These are phyloP conservation scores for Narthecium ossifragum DNA, from an alignment of 106 monocot genomes.

Conservation along the genomic window DNA sequence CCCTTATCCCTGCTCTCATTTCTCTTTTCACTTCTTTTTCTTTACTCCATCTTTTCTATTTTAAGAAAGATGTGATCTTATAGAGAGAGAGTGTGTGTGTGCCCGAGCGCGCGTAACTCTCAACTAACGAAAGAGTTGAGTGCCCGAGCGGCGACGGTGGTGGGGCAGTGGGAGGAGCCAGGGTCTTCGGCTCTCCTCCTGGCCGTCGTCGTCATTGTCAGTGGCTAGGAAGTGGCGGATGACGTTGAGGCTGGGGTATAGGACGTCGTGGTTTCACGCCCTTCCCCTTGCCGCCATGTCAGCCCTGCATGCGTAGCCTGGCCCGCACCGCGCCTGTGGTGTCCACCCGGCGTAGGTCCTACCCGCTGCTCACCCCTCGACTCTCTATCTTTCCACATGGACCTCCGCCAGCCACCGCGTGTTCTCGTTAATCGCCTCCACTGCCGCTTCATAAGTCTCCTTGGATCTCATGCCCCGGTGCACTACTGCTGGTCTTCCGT, in stretches of 20 bases:
- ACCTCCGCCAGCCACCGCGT: slow-evolving; percentile 70
- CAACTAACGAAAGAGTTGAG: background rate
- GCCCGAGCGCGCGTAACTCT: background rate
- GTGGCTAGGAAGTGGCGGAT: slow-evolving; percentile 10
- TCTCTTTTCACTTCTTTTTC: background rate
- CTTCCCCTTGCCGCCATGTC: slow-evolving; percentile 8
- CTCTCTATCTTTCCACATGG: slow-evolving; percentile 70
- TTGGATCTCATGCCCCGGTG: background rate
- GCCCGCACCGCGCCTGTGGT: slow-evolving; percentile 43
- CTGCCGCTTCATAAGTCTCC: slow-evolving; percentile 26
- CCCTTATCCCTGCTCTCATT: background rate
- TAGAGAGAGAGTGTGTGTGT: background rate
- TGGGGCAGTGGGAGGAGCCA: background rate
- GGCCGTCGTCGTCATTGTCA: background rate
- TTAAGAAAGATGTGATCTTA: background rate
- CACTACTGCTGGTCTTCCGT: too few species aligned
- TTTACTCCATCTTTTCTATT: background rate
- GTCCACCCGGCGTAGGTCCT: slow-evolving; percentile 49
- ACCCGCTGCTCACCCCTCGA: slow-evolving; percentile 44
- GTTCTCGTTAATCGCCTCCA: slow-evolving; percentile 64
- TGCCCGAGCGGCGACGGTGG: background rate
- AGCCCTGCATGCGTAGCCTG: slow-evolving; percentile 24
- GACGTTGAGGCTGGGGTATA: slow-evolving; percentile 25
- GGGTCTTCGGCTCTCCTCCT: background rate
- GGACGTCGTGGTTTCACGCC: slow-evolving; percentile 53